Percentiles rank a stretch among this genome's conserved stretches.
phyloP scores from a whole-genome alignment of 306 rosid species.

The Castanopsis chinensis region DNA sequence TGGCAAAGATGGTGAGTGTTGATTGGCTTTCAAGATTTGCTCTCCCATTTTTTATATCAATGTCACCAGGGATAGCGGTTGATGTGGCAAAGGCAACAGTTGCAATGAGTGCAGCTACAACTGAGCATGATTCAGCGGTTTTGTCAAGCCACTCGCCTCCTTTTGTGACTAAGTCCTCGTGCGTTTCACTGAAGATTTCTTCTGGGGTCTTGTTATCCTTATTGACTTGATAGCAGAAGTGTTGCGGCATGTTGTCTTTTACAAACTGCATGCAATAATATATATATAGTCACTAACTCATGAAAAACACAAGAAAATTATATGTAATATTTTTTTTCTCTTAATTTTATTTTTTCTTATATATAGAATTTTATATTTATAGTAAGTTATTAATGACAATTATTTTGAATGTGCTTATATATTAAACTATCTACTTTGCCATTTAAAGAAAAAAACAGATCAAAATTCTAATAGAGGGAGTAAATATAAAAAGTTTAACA shows the following conservation, averaged over 20 bases:
- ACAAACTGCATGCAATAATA: slow-evolving; percentile 34
- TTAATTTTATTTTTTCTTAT: too few species aligned
- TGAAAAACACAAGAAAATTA: too few species aligned
- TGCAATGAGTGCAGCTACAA: slow-evolving; percentile 59
- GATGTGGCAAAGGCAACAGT: slow-evolving; percentile 46
- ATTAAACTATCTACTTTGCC: too few species aligned
- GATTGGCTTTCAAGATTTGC: slow-evolving; percentile 14
- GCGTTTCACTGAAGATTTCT: slow-evolving; percentile 38
- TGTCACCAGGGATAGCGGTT: slow-evolving; percentile 34
- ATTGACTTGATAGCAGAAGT: slow-evolving; percentile 35
- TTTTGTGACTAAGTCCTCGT: slow-evolving; percentile 6
- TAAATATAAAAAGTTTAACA: too few species aligned
- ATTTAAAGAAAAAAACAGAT: too few species aligned
- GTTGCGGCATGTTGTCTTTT: slow-evolving; percentile 28
- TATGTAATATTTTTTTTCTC: too few species aligned
- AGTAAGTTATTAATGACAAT: too few species aligned
- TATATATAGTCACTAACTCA: too few species aligned
- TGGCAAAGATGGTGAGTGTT: slow-evolving; percentile 23
- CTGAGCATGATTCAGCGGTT: slow-evolving; percentile 49
- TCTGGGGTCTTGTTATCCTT: slow-evolving; percentile 24
- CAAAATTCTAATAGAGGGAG: too few species aligned
- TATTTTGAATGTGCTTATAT: too few species aligned
- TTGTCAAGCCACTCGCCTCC: slow-evolving; percentile 43
- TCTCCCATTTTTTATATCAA: background rate
- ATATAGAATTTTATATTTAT: too few species aligned